These are phyloP conservation scores for Pseudopithomyces chartarum DNA, from an alignment of 2,329 filamentous ascomycete species.

Conservation along the genomic window DNA sequence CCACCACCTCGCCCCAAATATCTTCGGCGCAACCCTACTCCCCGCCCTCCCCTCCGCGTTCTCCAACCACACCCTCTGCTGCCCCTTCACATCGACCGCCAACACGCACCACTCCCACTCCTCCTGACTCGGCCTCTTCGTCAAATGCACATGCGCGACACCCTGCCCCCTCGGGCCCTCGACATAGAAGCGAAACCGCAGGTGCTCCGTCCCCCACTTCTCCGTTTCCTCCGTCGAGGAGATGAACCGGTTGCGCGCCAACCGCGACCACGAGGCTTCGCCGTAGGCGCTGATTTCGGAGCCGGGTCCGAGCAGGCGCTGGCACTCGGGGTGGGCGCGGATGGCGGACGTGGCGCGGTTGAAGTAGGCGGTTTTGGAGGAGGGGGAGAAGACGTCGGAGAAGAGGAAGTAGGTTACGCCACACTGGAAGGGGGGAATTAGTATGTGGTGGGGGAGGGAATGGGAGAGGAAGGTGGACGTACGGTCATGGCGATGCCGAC, in stretches of 20 bases:
- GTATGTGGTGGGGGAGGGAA: too few relatives aligned
- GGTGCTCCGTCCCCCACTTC: conserved; percentile 74
- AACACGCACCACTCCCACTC: conserved; percentile 82
- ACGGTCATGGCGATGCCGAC: conserved; percentile 78
- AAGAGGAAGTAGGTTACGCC: conserved; percentile 63
- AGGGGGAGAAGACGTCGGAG: conserved; percentile 52
- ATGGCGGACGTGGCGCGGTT: conserved; percentile 84
- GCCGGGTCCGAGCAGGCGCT: conserved; percentile 72
- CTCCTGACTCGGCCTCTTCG: conserved; percentile 65
- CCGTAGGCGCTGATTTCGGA: conserved; percentile 81
- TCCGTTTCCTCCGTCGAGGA: conserved; percentile 72
- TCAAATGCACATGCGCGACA: conserved; percentile 77
- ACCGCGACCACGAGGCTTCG: conserved; percentile 79
- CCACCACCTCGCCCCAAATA: conserved; percentile 46
- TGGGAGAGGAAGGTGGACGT: conserved; percentile 35
- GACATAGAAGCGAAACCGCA: conserved; percentile 84
- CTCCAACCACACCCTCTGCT: conserved; percentile 52
- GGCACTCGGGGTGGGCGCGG: conserved; percentile 71
- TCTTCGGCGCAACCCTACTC: conserved; percentile 37
- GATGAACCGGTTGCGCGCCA: conserved; percentile 68
- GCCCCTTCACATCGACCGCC: conserved; percentile 76
- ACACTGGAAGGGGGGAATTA: conserved; percentile 58
- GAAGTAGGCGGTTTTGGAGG: conserved; percentile 86
- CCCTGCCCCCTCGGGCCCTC: conserved; percentile 78
- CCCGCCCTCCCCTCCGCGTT: conserved; percentile 29